phyloP scores from a whole-genome alignment of 192 early-diverging fungal species.

The Podila horticola region DNA sequence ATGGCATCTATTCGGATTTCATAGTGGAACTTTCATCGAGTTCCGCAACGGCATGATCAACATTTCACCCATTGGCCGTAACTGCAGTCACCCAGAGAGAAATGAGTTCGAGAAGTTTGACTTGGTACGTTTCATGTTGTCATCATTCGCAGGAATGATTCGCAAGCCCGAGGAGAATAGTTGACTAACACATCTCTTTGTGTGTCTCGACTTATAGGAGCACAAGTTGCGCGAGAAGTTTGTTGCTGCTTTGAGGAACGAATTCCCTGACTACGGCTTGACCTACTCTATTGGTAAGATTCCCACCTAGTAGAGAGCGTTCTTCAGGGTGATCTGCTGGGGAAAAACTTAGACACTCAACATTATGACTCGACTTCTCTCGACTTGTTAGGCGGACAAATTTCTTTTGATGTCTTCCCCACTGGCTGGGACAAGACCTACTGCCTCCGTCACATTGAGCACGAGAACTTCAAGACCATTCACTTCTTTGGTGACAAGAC shows the following conservation, averaged over 20 bases:
- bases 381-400: conserved; percentile 80
- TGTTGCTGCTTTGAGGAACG: conserved; percentile 79
- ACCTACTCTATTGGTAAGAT: conserved; percentile 91
- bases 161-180: not conserved
- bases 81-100: conserved; percentile 90
- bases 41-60: conserved; percentile 99
- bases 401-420: conserved; percentile 99
- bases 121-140: conserved; percentile 54
- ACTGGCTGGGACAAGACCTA: conserved; percentile 99
- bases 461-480: conserved; percentile 88
- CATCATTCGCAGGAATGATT: not conserved
- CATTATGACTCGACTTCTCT: not conserved
- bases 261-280: conserved; percentile 87
- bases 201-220: conserved; percentile 32
- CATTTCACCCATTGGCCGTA: conserved; percentile 96
- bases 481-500: conserved; percentile 99
- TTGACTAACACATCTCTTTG: not conserved
- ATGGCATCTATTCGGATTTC: not conserved
- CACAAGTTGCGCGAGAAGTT: conserved; percentile 89
- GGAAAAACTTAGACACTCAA: not conserved
- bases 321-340: too few relatives aligned
- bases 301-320: not conserved
- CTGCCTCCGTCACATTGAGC: conserved; percentile 89
- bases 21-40: conserved; percentile 95
- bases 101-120: conserved; percentile 94